Base-by-base conservation (phyloP, 2,329 filamentous ascomycete species). In the Cytospora paraplurivora region DNA sequence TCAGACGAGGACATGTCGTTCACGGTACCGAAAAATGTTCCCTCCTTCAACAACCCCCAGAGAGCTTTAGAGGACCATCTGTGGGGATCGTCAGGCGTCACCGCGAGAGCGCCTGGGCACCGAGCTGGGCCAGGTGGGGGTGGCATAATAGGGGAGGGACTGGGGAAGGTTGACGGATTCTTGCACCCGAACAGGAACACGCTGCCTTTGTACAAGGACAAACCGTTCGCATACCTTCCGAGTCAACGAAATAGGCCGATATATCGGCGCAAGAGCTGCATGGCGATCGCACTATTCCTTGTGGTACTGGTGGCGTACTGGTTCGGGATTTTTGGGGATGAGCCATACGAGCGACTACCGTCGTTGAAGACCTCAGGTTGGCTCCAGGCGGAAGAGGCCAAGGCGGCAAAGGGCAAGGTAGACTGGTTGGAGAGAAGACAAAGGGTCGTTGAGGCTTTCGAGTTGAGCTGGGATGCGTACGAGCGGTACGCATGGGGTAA, bases 141-240 rank as follows among this genome's bases (percentile, higher is more conserved):
- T 56, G 73, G 76, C 59, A 75, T 83, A 52, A 72, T 85, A 54
- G 77, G 78, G 64, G 81, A 78, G 55, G 80, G 92, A 47, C 81
- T 88, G 56, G 84, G 85, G 69, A 86, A 84, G 66, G 80, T 92
- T 41, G 84, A 84, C 57, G 82, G 81, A 64, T 82, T 93, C 65
- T 88, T 93, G 67, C 85, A 88, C 44, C 84, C 77, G 32, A 76
- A 75, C 66, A 38, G 67, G 71, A 78, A 75, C 66, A 81, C 86
- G 63, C 79, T 99, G 67, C 95, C 95, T 53, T 93, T 98, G 90
- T 99, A 99, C 81, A 99, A 99, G 78, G 95, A 99, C 78, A 99
- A 99, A 76, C 95, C 95, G n/a, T 95, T 91, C 73, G 83, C 82
- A 57, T 88, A 91, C 71, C 81, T 85, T 51, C 78, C 82, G 38